Evolutionary conservation across 169 alveolate species (phyloP).

Genomic region (Toxoplasma gondii): DNA sequence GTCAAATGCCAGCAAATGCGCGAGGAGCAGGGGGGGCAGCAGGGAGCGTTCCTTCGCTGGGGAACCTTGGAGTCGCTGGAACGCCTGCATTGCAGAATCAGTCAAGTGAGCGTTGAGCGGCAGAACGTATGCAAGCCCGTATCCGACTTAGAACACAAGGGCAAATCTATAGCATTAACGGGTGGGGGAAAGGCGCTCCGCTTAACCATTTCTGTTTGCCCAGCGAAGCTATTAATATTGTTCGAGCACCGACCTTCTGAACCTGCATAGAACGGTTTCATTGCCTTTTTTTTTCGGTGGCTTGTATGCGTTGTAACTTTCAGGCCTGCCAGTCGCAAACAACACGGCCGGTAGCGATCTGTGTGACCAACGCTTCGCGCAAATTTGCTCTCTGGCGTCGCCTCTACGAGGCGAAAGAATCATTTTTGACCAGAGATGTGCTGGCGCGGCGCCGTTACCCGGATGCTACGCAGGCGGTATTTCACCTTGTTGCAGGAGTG

Average conservation of each 20-base stretch:
- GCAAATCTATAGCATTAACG: too few species aligned
- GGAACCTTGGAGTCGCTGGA: not conserved
- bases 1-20: not conserved
- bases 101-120: not conserved
- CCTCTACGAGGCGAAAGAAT: constrained; percentile 39
- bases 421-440: constrained; percentile 45
- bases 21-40: not conserved
- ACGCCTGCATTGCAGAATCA: not conserved
- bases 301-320: not conserved
- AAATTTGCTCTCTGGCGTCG: constrained; percentile 43
- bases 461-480: constrained; percentile 51
- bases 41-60: constrained; percentile 27
- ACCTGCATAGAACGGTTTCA: too few species aligned
- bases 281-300: not conserved
- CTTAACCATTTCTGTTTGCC: too few species aligned
- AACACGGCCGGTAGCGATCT: constrained; percentile 40
- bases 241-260: too few species aligned
- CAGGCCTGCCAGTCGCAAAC: not conserved
- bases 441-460: constrained; percentile 37
- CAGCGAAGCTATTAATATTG: too few species aligned
- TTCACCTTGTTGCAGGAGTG: constrained; percentile 30
- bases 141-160: too few species aligned
- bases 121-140: not conserved
- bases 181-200: too few species aligned
- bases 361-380: constrained; percentile 40